Base-by-base conservation (phyloP, 345 rosid species). In the Trapa bicornis region DNA sequence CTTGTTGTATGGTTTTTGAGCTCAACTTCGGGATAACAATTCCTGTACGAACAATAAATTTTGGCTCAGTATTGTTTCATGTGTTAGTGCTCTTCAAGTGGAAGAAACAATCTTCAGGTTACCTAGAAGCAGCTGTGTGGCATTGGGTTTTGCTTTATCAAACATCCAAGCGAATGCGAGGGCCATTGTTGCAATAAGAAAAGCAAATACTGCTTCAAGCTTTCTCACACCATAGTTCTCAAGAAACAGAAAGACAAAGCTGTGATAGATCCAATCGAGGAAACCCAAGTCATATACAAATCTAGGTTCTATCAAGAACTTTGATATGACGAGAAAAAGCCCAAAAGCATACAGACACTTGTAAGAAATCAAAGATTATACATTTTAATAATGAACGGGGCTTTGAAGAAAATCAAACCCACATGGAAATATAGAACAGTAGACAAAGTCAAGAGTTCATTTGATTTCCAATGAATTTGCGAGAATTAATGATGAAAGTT, bases 221-320 rank as follows among this genome's bases (percentile, higher is more conserved):
- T 78, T 80, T 72, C 84, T 80, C 41, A 80, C 81, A 7, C 84
- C 84, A 38, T 75, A 80, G 71, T 73, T 80, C 77, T 80, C 84
- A 10, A 80, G 84, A 67, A 80, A 73, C 65, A 80, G 72, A 39
- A 80, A 78, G 45, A 80, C 47, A 35, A 80, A 80, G 64, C 84
- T 80, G 78, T 29, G 5, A 54, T 35, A 67, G 35, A 16, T 45
- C 68, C 12, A 65, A 37, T 37, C 10, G 66, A 32, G 65, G 38
- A 32, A 39, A 58, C 56, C 35, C 48, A 42, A 37, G 42, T 65
- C 52, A 56, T 6, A 15, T 14, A 17, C 35, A 15, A 52, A 47
- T 17, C 22, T 17, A 22, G 9, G 8, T 54, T 3, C 41, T 15
- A 29, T 17, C 32, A 57, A 6, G 41, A 32, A 39, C 16, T 14